Conservation (phyloP, 768 basidiomycete species). For the Ramaria sp. region DNA sequence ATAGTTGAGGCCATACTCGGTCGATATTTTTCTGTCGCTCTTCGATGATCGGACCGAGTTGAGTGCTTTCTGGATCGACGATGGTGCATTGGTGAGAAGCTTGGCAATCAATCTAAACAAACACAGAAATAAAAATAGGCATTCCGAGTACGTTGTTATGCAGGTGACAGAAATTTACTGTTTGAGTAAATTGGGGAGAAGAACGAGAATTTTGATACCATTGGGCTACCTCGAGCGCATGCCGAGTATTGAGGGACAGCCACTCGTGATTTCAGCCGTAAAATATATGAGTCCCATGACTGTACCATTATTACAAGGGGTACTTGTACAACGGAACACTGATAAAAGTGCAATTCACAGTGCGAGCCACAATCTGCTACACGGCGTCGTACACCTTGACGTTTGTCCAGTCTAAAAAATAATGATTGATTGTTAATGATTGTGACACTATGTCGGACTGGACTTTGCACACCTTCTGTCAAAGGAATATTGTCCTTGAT, state of each 20-base stretch:
- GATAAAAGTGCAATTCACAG: conserved; percentile 36
- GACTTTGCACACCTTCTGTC: not conserved
- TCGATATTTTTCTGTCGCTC: conserved; percentile 9
- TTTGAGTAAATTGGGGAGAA: no score
- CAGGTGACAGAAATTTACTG: not conserved
- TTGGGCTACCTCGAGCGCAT: no score
- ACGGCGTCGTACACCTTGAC: conserved; percentile 15
- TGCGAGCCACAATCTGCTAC: conserved; percentile 27
- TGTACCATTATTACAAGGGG: no score
- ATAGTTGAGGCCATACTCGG: conserved; percentile 8
- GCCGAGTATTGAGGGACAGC: no score
- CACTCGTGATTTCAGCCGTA: no score
- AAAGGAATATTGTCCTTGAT: conserved; percentile 4
- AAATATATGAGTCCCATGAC: not conserved
- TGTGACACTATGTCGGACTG: not conserved
- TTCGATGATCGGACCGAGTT: conserved; percentile 9
- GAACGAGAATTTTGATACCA: no score
- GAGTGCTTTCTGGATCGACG: not conserved
- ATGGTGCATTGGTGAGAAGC: conserved; percentile 3
- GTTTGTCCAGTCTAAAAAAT: not conserved
- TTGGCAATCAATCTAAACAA: not conserved
- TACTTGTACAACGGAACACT: conserved; percentile 36
- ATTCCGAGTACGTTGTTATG: not conserved
- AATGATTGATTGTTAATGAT: not conserved
- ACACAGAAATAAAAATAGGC: not conserved